Percentiles rank a stretch among this genome's conserved stretches.
These are phyloP conservation scores for Lithospermum erythrorhizon DNA, from an alignment of 257 asterid genomes.

Conservation along the genomic window DNA sequence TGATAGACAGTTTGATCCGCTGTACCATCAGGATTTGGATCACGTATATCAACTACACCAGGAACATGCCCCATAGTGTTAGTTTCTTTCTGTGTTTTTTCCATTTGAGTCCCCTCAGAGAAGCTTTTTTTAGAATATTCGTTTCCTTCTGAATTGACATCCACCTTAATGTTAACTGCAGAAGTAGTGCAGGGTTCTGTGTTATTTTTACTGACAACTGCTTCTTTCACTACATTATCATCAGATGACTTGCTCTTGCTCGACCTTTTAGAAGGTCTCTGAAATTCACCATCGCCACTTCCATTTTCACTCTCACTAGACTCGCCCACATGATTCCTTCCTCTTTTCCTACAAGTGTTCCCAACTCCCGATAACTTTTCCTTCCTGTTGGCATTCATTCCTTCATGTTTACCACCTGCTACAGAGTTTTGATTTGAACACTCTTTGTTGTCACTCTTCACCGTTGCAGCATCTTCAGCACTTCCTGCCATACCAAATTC, in stretches of 20 bases:
- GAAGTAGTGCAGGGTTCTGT: slow-evolving; percentile 8
- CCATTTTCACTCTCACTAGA: slow-evolving; percentile 32
- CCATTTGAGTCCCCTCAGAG: slow-evolving; percentile 12
- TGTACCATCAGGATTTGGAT: slow-evolving; percentile 14
- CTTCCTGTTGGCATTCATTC: slow-evolving; percentile 8
- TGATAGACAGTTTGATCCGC: slow-evolving; percentile 1
- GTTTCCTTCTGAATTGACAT: slow-evolving; percentile 16
- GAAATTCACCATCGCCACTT: background rate
- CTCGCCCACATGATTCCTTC: slow-evolving; percentile 29
- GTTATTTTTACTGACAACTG: slow-evolving; percentile 15
- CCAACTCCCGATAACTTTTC: slow-evolving; percentile 15
- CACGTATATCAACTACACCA: slow-evolving; percentile 21
- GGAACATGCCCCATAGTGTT: background rate
- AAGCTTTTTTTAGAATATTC: slow-evolving; percentile 16
- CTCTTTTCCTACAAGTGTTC: slow-evolving; percentile 35
- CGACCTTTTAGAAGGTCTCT: slow-evolving; percentile 24
- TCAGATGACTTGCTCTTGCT: slow-evolving; percentile 24
- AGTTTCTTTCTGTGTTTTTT: slow-evolving; percentile 12
- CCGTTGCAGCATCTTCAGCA: slow-evolving; percentile 18
- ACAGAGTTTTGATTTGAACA: slow-evolving; percentile 5
- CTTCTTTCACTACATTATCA: slow-evolving; percentile 14
- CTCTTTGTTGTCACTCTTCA: slow-evolving; percentile 16
- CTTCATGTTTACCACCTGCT: slow-evolving; percentile 14
- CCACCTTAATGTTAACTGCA: slow-evolving; percentile 11
- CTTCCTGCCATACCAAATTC: slow-evolving; percentile 22